phyloP scores from a whole-genome alignment of 352 stramenopile genomes.

The Globisporangium polare region DNA sequence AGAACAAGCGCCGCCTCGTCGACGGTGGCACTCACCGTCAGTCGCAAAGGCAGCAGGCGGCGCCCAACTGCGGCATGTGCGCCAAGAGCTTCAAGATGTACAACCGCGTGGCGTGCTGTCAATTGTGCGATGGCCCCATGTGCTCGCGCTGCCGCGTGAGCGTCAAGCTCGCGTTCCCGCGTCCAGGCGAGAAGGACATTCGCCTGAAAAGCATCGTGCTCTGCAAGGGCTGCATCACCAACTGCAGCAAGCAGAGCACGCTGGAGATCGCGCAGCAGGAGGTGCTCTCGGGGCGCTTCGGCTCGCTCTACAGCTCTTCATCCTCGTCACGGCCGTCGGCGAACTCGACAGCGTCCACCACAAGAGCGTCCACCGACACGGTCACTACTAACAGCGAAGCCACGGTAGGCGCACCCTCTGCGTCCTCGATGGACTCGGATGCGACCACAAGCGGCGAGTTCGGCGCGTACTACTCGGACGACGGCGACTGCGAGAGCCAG shows the following conservation, averaged over 20 bases:
- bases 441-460: conserved; percentile 1
- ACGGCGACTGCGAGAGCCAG: background rate
- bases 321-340: background rate
- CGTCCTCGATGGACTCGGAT: background rate
- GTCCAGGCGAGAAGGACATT: conserved; percentile 48
- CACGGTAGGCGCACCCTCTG: background rate
- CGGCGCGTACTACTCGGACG: background rate
- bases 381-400: background rate
- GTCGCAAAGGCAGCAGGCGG: background rate
- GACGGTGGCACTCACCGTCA: no score
- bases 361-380: background rate
- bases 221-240: conserved; percentile 11
- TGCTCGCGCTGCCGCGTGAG: conserved; percentile 37
- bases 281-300: conserved; percentile 23
- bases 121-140: conserved; percentile 27
- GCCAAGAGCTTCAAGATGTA: conserved; percentile 18
- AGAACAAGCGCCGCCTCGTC: background rate
- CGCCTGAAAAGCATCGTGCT: conserved; percentile 9
- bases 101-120: conserved; percentile 21
- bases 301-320: background rate
- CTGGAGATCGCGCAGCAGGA: conserved; percentile 13
- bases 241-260: conserved; percentile 7
- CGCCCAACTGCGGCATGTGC: conserved; percentile 18
- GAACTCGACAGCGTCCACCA: background rate
- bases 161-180: conserved; percentile 39